Base-by-base conservation (phyloP, 495 filamentous ascomycete genomes). In the Xylaria grammica region DNA sequence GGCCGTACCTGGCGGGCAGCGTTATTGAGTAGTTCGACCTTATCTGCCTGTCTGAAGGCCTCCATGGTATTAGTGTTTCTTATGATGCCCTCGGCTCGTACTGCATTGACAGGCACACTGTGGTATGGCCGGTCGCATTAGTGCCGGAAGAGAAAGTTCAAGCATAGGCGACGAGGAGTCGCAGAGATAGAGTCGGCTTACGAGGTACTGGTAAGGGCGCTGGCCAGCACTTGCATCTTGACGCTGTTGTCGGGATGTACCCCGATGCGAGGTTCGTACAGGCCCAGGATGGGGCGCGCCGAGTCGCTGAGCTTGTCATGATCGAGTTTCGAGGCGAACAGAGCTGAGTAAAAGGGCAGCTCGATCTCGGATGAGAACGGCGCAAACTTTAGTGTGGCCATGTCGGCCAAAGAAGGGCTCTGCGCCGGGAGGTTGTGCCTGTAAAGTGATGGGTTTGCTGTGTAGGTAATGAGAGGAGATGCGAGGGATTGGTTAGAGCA, bases 31-130 rank as follows among this genome's bases (percentile, higher is more conserved):
- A 96, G 83, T 19, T 82, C 85, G 3, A 78, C 67, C 74, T 92
- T 93, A 70, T 97, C 89, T 20, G 86, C 75, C 67, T 86, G 90
- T 64, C 86, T 88, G 77, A 97, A 99, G 67, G 96, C 93, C 68
- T 98, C 95, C 62, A 96, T 87, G 17, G 95, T 98, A 71, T 99
- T 99, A 65, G 94, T 87, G 78, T 99, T 99, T 75, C 90, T 94
- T 66, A 98, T 95, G 70, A 90, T 91, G 29, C 95, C 95, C 71
- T 99, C 94, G 11, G 92, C 95, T 27, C 94, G 89, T 69, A 87
- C 90, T 69, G 86, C 84, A 65, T 87, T 88, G 30, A 84, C 77
- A 15, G 92, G 89, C 30, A 89, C 87, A 52, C 94, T 98, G 27
- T 9, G 45, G 30, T n/a, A 30, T 13, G 27, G 8, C 8, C 53